phyloP scores from a whole-genome alignment of 2,329 filamentous ascomycete species.

The Penicillium brasilianum region DNA sequence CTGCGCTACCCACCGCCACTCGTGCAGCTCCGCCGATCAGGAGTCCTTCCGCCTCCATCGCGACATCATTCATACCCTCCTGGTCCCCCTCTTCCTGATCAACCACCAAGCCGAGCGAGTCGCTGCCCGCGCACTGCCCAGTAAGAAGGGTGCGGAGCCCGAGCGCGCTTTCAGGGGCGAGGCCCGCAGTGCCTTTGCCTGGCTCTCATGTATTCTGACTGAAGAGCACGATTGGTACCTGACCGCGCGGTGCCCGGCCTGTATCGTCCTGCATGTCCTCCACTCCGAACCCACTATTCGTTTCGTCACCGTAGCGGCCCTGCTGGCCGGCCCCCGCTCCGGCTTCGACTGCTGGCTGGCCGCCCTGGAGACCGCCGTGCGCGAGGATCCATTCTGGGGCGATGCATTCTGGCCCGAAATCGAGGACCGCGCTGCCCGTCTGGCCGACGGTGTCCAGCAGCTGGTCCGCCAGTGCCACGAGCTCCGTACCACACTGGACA shows the following conservation, averaged over 20 bases:
- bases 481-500: constrained; percentile 36
- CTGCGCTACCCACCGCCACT: constrained; percentile 42
- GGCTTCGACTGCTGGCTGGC: constrained; percentile 48
- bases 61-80: constrained; percentile 63
- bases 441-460: constrained; percentile 47
- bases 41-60: constrained; percentile 57
- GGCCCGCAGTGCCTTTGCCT: constrained; percentile 62
- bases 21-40: constrained; percentile 38
- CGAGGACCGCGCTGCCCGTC: constrained; percentile 44
- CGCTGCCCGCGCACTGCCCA: constrained; percentile 56
- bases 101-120: constrained; percentile 60
- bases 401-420: constrained; percentile 49
- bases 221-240: constrained; percentile 64
- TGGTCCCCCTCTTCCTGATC: constrained; percentile 63
- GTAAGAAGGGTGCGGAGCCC: constrained; percentile 55
- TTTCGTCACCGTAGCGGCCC: constrained; percentile 49
- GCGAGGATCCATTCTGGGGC: constrained; percentile 52
- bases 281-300: constrained; percentile 53
- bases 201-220: constrained; percentile 62
- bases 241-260: constrained; percentile 60
- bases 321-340: constrained; percentile 44
- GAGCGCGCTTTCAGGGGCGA: constrained; percentile 63
- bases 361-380: constrained; percentile 45
- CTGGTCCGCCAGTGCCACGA: constrained; percentile 48
- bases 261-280: constrained; percentile 49